Base-by-base conservation (phyloP, 805 yeast species). In the Yarrowia keelungensis region DNA sequence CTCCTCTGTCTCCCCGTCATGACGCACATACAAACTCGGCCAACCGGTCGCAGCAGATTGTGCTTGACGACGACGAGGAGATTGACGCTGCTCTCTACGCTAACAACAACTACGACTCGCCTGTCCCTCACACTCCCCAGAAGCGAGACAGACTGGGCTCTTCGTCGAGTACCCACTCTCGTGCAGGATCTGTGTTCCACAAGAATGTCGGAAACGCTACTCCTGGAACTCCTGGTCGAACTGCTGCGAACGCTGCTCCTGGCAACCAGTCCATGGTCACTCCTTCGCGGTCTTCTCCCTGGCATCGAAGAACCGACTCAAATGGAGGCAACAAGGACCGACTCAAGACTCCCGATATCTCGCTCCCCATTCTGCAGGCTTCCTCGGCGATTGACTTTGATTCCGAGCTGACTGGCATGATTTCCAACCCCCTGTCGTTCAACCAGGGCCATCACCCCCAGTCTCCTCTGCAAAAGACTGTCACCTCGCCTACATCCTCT, bases 1-100 rank as follows among this genome's bases (percentile, higher is more conserved):
- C 65, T n/a, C 65, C 65, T 10, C 49, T 59, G 41, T 59, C 65
- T 16, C 65, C 65, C 7, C 41, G 65, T 12, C 49, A 59, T 16
- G 67, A 62, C 22, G 67, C 67, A 10, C 54, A 62, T 14, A 47
- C 67, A 1, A 47, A 62, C 67, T 62, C 67, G 12, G 54, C 67
- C 39, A 62, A 62, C 67, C 36, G 67, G 39, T 62, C 67, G 22
- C 67, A 62, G 46, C 67, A 62, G 39, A 62, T 62, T 38, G 56
- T 62, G 15, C 56, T 62, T n/a, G 56, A 62, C n/a, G 67, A 47
- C 56, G 67, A 41, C 22, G 67, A 62, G 50, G 67, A 62, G 39
- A 62, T 62, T 12, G 56, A 49, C 43, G 65, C 65, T 7, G 50
- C 65, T 10, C 50, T 59, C 7, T 59, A 59, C 35, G 50, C 65